Evolutionary conservation across 176 grass and related monocot genomes (phyloP), one percentile per base, ranked within the genome.

Genomic region (Metroxylon sagu): DNA sequence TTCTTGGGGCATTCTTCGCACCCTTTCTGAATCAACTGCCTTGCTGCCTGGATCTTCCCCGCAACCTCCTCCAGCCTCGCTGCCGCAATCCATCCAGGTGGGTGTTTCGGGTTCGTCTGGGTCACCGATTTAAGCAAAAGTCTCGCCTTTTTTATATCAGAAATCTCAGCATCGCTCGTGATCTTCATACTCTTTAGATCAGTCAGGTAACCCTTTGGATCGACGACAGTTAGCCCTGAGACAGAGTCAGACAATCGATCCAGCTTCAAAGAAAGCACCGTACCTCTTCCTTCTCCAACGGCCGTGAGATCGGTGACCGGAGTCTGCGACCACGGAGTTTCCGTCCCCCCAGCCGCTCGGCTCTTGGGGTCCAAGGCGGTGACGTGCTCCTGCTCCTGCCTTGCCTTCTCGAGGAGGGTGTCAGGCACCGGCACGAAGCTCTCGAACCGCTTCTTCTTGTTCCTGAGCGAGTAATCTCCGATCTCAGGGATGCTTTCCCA

Each of bases 401-500:
- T 78, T 12, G 90, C 90, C 82, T 95, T 95, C 79, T 95, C 90
- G 5, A 95, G 79, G 49, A 95, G 77, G 14, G 90, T 95, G 50
- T 95, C 85, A 0, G 82, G 85, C 35, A 86, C 85, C 0, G 90
- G 90, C 17, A 89, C 90, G 19, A 95, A 95, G 73, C 90, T 89
- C 76, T 95, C 90, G 25, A 95, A 95, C 0, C 90, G 73, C 85
- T 86, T 86, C 76, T 95, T 89, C 82, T 95, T 95, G 73, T 95
- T 95, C 29, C 85, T 83, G 7, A 82, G 57, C 1, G 90, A 89
- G 59, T 95, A 89, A 69, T 95, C 90, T 27, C 90, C 90, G 10
- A 89, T 95, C 21, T 95, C 90, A 7, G 90, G 90, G 71, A 95
- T 95, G 82, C 76, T 95, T 18, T 95, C 90, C 90, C 90, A 95